A percentile compares a stretch with the other conserved stretches of the same genome.
These are phyloP conservation scores for Patellifolia procumbens DNA, from an alignment of 179 eudicot species.

Conservation along the genomic window DNA sequence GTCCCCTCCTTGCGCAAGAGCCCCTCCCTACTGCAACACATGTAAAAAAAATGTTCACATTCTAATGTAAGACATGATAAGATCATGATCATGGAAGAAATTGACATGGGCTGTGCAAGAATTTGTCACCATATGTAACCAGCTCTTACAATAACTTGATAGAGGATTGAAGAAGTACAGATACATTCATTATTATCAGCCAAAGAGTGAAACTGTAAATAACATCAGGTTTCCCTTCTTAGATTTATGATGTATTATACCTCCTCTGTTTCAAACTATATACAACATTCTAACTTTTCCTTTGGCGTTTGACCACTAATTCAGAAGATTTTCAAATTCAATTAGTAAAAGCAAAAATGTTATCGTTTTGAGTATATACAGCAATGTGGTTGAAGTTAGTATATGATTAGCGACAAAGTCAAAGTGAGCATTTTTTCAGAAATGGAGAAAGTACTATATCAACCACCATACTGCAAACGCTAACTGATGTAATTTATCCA, in stretches of 20 bases:
- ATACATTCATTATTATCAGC: background rate
- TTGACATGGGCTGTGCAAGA: too few relatives aligned
- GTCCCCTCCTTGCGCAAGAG: too few relatives aligned
- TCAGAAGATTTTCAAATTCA: too few relatives aligned
- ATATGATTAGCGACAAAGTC: too few relatives aligned
- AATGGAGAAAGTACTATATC: background rate
- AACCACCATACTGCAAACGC: background rate
- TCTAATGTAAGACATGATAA: background rate
- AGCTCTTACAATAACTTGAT: background rate
- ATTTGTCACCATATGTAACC: background rate
- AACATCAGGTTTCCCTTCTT: background rate
- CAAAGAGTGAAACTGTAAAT: background rate
- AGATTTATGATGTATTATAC: background rate
- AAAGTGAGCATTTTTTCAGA: too few relatives aligned
- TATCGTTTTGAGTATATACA: too few relatives aligned
- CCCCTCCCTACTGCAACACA: background rate
- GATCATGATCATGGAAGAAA: too few relatives aligned
- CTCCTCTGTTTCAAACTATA: too few relatives aligned
- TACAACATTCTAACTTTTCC: too few relatives aligned
- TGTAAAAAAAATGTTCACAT: background rate
- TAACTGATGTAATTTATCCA: background rate
- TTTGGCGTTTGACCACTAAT: too few relatives aligned
- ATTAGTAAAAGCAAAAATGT: too few relatives aligned
- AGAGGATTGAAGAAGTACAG: background rate
- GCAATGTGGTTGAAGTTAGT: too few relatives aligned